These are phyloP conservation scores for Solanum corneliomulleri DNA, from an alignment of 257 asterid species.

Conservation along the genomic window DNA sequence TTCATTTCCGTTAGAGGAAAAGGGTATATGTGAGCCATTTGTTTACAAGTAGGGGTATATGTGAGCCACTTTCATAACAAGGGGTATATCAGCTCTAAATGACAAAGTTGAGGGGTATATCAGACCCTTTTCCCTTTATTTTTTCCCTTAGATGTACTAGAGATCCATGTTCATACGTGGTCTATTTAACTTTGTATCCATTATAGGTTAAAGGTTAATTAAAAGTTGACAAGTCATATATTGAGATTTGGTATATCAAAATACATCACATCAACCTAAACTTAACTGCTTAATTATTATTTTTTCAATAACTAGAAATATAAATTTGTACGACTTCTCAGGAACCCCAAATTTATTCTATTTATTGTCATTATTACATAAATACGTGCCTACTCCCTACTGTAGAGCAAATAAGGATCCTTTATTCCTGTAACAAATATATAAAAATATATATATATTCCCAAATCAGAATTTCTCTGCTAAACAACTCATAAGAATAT, in stretches of 20 bases:
- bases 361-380: background rate
- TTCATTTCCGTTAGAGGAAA: no score
- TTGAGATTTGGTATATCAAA: background rate
- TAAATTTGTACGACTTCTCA: background rate
- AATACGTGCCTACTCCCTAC: background rate
- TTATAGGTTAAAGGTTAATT: background rate
- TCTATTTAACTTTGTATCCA: background rate
- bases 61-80: no score
- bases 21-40: no score
- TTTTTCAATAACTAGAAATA: background rate
- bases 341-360: background rate
- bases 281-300: background rate
- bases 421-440: background rate
- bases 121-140: no score
- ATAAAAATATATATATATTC: constrained; percentile 2
- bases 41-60: no score
- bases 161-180: background rate
- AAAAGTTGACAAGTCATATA: background rate
- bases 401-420: background rate
- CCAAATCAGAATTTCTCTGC: constrained; percentile 13
- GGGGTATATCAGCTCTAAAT: no score
- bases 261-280: background rate
- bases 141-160: background rate
- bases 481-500: constrained; percentile 7
- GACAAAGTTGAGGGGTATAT: no score